Evolutionary conservation across 2,329 filamentous ascomycete genomes (phyloP).

Genomic region (Clarireedia monteithiana): DNA sequence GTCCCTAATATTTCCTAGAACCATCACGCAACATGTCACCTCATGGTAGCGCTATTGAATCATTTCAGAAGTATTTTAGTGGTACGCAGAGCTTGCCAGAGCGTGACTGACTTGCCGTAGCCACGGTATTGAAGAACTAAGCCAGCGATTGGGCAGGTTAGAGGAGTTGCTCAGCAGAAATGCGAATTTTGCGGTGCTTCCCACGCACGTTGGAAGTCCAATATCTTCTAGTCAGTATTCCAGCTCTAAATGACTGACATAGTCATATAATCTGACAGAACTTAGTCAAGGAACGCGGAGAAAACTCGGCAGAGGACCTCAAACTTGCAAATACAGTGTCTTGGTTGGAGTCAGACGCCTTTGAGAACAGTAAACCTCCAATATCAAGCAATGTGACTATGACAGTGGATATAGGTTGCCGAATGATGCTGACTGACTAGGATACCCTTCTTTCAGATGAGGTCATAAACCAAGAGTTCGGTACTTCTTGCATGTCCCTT

Average conservation of each 20-base stretch:
- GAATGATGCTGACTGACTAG: not conserved
- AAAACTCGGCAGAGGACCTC: not conserved
- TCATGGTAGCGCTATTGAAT: not conserved
- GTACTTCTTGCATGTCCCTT: constrained; percentile 12
- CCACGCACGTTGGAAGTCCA: not conserved
- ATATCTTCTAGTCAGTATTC: not conserved
- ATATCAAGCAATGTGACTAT: not conserved
- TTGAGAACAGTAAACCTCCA: not conserved
- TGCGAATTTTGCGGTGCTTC: not conserved
- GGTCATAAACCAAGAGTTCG: constrained; percentile 13
- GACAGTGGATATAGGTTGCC: not conserved
- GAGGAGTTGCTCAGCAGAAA: constrained; percentile 13
- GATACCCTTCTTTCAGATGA: not conserved
- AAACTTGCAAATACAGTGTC: not conserved
- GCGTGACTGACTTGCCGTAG: constrained; percentile 1
- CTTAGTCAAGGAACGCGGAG: not conserved
- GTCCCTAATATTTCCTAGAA: not conserved
- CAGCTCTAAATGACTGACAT: not conserved
- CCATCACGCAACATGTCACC: not conserved
- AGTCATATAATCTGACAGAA: not conserved
- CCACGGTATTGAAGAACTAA: constrained; percentile 14
- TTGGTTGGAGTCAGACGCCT: constrained; percentile 5
- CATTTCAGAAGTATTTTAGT: not conserved
- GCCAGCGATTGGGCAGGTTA: constrained; percentile 12
- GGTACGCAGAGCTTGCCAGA: not conserved